These are phyloP conservation scores for Lathyrus sativus DNA, from an alignment of 306 rosid species.

Conservation along the genomic window DNA sequence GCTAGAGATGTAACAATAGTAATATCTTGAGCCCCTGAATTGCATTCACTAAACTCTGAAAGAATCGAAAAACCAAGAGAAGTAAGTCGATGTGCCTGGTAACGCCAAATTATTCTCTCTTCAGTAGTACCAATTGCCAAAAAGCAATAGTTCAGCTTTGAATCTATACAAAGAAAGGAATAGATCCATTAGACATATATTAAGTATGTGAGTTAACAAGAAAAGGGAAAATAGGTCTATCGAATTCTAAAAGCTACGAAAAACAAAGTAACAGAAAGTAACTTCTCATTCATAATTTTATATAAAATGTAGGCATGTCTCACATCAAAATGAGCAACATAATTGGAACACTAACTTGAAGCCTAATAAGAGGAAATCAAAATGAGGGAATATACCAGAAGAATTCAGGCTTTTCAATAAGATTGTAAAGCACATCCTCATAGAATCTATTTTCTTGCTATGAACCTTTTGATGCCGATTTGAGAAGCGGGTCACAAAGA, in stretches of 20 bases:
- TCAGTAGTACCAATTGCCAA: constrained; percentile 67
- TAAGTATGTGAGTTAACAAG: constrained; percentile 27
- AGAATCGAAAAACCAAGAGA: constrained; percentile 71
- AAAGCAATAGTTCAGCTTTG: constrained; percentile 69
- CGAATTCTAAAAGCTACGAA: constrained; percentile 23
- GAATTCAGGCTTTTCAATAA: constrained; percentile 78
- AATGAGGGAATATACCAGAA: constrained; percentile 55
- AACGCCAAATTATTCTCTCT: constrained; percentile 81
- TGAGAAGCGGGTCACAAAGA: constrained; percentile 60
- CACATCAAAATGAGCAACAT: constrained; percentile 24
- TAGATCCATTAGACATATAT: constrained; percentile 33
- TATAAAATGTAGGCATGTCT: constrained; percentile 24
- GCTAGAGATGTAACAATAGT: constrained; percentile 62
- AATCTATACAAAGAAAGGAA: constrained; percentile 49
- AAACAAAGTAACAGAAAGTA: constrained; percentile 24
- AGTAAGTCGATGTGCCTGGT: constrained; percentile 66
- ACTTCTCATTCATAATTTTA: constrained; percentile 21
- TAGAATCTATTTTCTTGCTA: constrained; percentile 49
- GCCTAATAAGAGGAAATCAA: constrained; percentile 31
- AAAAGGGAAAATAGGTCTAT: constrained; percentile 3
- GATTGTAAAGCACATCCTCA: constrained; percentile 65
- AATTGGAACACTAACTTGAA: constrained; percentile 31
- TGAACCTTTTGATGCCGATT: constrained; percentile 48
- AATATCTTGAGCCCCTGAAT: constrained; percentile 51
- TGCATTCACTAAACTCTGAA: constrained; percentile 58